phyloP scores from a whole-genome alignment of 2,329 filamentous ascomycete genomes.

The Clarireedia paspali region DNA sequence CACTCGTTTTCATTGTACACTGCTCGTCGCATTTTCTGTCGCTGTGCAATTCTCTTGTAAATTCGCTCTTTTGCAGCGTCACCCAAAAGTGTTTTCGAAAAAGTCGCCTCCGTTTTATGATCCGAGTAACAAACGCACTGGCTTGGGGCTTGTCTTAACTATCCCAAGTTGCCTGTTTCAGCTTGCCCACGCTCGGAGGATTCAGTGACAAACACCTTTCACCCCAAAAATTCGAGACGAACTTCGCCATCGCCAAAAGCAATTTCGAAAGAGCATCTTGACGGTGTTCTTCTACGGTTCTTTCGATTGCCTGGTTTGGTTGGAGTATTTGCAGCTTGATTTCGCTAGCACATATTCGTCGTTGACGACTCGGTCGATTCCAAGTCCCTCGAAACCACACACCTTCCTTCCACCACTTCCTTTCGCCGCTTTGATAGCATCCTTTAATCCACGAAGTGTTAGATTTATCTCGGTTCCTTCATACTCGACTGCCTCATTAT shows the following conservation, averaged over 20 bases:
- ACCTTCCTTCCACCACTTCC: not conserved
- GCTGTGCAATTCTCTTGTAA: slow-evolving; percentile 3
- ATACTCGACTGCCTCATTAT: slow-evolving; percentile 3
- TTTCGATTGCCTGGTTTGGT: not conserved
- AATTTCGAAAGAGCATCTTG: slow-evolving; percentile 7
- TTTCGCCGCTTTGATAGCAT: slow-evolving; percentile 10
- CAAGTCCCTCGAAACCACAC: not conserved
- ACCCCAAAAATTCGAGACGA: slow-evolving; percentile 2
- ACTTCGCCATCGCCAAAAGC: not conserved
- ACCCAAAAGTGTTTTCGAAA: not conserved
- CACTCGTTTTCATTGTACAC: not conserved
- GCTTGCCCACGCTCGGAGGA: slow-evolving; percentile 1
- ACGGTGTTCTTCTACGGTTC: slow-evolving; percentile 2
- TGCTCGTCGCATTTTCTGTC: not conserved
- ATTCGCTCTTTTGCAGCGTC: not conserved
- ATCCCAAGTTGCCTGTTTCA: slow-evolving; percentile 7
- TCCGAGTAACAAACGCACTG: not conserved
- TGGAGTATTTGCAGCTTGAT: not conserved
- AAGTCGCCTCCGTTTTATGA: not conserved
- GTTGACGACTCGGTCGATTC: slow-evolving; percentile 4
- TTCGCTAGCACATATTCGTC: slow-evolving; percentile 2
- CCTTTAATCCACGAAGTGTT: not conserved
- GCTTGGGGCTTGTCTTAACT: not conserved
- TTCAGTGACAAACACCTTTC: slow-evolving; percentile 2
- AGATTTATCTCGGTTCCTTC: not conserved